Conservation (phyloP, 139 green algal genomes). For the Pleodorina starrii region DNA sequence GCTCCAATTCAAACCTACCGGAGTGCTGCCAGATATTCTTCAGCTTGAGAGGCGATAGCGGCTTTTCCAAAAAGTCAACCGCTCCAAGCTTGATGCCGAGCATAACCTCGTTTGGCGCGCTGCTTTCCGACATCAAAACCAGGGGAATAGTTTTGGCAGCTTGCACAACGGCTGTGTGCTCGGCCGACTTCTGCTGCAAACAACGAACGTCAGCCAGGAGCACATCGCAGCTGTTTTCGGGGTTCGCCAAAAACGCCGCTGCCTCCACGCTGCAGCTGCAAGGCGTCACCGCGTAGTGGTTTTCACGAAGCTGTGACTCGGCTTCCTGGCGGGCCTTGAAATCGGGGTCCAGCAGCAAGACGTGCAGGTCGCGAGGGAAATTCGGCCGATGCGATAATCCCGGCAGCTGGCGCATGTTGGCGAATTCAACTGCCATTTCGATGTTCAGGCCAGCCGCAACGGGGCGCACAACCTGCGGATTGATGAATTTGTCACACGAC, state of each 20-base stretch:
- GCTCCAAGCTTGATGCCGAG: conserved; percentile 82
- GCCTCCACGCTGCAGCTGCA: conserved; percentile 45
- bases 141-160: conserved; percentile 47
- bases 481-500: no score
- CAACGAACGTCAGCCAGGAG: conserved; percentile 32
- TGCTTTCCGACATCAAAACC: conserved; percentile 49
- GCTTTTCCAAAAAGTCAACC: conserved; percentile 87
- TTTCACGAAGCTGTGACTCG: conserved; percentile 41
- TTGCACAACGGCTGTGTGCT: conserved; percentile 28
- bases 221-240: conserved; percentile 37
- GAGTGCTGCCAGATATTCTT: conserved; percentile 92
- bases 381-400: conserved; percentile 17
- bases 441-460: no score
- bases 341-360: conserved; percentile 40
- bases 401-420: background rate
- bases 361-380: conserved; percentile 38
- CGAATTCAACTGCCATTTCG: conserved; percentile 30
- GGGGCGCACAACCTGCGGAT: no score
- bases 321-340: conserved; percentile 2
- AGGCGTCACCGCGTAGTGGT: conserved; percentile 16
- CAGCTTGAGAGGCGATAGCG: conserved; percentile 81
- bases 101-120: conserved; percentile 67
- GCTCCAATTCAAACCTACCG: no score
- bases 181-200: conserved; percentile 42
- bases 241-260: background rate